Evolutionary conservation across 2,329 filamentous ascomycete species (phyloP), one percentile per base, ranked within the genome.

Genomic region (Ambrosiella beaveri): DNA sequence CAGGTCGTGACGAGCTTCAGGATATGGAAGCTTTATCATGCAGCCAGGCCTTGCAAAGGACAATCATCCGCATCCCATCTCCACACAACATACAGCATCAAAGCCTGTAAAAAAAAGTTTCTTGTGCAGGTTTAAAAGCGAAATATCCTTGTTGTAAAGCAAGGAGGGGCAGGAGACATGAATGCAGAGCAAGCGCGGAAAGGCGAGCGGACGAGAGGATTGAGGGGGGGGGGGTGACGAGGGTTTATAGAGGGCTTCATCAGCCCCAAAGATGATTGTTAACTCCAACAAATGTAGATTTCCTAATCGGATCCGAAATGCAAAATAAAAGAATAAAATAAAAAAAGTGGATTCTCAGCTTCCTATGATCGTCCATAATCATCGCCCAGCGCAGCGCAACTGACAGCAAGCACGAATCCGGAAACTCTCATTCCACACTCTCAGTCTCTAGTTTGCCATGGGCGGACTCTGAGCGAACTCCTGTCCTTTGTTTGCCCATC

Each of bases 271-370:
- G 19, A 17, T 15, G 13, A 47, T 17, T 47, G 7, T 47, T 17
- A 17, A 15, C 44, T 47, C 19, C 13, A 17, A 17, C 11, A 8
- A 47, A 47, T 47, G 44, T 4, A 17, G 7, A 13, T 15, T 13
- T 47, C 44, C 6, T 17, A 13, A 17, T 47, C 44, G 44, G 44
- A 47, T 47, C 44, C 44, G 44, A 19, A 47, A 13, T 8, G 40
- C 44, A 19, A 54, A 37, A 53, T 9, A 52, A 51, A 53, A 57
- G 50, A 40, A 11, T 45, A 38, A 61, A 41, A 36, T 56, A 13
- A 59, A 51, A 54, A 58, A 54, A 54, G 35, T 19, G 13, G 38
- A 52, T 36, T 36, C 36, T 27, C 19, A 52, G 49, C 7, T 35
- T 27, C 15, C 3, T 12, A 39, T 13, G 15, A 7, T 19, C 11